Conservation (phyloP, 2,329 filamentous ascomycete genomes). For the Pseudovirgaria hyperparasitica region DNA sequence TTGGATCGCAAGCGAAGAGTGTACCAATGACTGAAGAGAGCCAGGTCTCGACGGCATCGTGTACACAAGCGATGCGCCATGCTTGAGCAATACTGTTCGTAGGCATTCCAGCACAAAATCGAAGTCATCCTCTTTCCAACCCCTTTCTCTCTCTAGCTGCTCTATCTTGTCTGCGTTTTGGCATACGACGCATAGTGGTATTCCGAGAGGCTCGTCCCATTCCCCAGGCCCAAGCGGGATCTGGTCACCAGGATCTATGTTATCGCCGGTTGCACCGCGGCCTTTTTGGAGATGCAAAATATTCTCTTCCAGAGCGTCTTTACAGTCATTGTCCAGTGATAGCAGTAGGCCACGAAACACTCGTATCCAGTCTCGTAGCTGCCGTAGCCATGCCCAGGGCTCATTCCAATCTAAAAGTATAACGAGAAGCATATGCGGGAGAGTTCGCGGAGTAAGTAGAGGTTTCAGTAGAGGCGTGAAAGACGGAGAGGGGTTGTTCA, state of each 20-base stretch:
- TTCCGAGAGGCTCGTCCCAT: conserved; percentile 79
- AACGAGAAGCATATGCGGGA: conserved; percentile 75
- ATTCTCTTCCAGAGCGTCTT: conserved; percentile 74
- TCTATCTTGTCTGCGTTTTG: conserved; percentile 94
- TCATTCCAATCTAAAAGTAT: conserved; percentile 93
- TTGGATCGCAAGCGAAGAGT: conserved; percentile 76
- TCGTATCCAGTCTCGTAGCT: conserved; percentile 80
- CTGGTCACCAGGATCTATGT: conserved; percentile 44
- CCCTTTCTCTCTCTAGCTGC: conserved; percentile 71
- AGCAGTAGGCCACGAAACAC: conserved; percentile 66
- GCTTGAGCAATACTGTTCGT: conserved; percentile 72
- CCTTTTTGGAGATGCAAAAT: conserved; percentile 59
- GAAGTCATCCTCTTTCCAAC: conserved; percentile 94
- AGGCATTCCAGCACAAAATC: conserved; percentile 91
- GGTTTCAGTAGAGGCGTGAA: conserved; percentile 76
- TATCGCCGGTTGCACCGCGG: conserved; percentile 14
- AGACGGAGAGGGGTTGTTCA: conserved; percentile 70
- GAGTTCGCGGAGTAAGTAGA: conserved; percentile 69
- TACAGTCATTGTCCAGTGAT: conserved; percentile 61
- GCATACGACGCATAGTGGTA: conserved; percentile 88
- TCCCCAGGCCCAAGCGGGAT: conserved; percentile 77
- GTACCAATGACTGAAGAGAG: conserved; percentile 65
- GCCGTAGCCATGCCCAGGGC: conserved; percentile 83
- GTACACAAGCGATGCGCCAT: conserved; percentile 46
- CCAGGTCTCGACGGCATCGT: conserved; percentile 45